Evolutionary conservation across 208 protist species (phyloP), one percentile per base, ranked within the genome.

Genomic region (Trichomonas vaginalis): DNA sequence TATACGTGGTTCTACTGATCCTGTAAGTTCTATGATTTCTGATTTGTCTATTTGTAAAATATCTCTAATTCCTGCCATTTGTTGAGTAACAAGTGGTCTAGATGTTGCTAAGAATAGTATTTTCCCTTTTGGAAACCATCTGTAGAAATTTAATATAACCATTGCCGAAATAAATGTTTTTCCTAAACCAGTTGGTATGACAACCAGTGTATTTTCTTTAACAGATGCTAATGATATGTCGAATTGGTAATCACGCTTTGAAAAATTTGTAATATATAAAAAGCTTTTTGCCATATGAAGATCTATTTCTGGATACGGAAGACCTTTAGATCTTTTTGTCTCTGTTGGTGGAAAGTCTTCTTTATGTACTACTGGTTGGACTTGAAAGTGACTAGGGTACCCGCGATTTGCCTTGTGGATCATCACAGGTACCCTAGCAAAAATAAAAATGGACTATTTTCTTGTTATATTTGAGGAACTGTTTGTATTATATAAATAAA

Each of bases 131-230:
- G 97, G 97, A 96, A 96, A 97, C 97, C 97, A 97, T 48, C 97
- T 96, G 37, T 62, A 95, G 35, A 96, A 96, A 92, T 97, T 97
- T 49, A 95, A 95, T 47, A 97, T 97, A 12, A 96, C 95, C 42
- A 97, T 96, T 37, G 96, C 96, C 12, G 97, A 97, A 95, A 97
- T 97, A 61, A 97, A 92, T 49, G 97, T 97, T 96, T 97, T 97
- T 56, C 97, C 97, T 40, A 96, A 40, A 14, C 96, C 96, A 21
- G 97, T 97, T 56, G 97, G 97, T 45, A 97, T 95, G 40, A 48
- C 49, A n/a, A 96, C 96, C 2, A 96, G 42, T 39, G 96, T 95
- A 90, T 96, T 96, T 48, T 96, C 27, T 39, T 42, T 92, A 12
- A 51, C 45, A 39, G 45, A 8, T 92, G 86, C 3, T 39, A 51